phyloP scores from a whole-genome alignment of 768 basidiomycete genomes.

The Tulasnella sp. region DNA sequence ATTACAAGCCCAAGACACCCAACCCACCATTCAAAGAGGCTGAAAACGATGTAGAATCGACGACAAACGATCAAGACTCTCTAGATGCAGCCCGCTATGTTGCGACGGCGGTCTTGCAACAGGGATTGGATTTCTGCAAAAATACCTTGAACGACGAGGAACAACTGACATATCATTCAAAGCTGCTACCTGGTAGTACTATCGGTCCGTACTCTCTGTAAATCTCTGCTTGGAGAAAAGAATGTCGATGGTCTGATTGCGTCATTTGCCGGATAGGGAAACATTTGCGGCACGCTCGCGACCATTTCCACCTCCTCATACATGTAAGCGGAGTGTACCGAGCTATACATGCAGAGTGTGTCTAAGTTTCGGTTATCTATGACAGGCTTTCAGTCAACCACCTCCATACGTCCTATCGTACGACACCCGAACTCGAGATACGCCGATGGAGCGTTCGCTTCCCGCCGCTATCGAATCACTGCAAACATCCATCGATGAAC shows the following conservation, averaged over 20 bases:
- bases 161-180: conserved; percentile 65
- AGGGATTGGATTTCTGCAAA: conserved; percentile 64
- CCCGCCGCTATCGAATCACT: conserved; percentile 56
- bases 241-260: background rate
- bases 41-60: background rate
- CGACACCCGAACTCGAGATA: conserved; percentile 70
- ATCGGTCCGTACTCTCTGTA: conserved; percentile 53
- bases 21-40: background rate
- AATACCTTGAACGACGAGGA: conserved; percentile 61
- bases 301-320: conserved; percentile 54
- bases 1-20: background rate
- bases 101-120: conserved; percentile 61
- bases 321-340: conserved; percentile 17
- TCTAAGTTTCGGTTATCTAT: background rate
- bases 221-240: background rate
- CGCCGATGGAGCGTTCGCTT: conserved; percentile 74
- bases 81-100: conserved; percentile 41
- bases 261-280: conserved; percentile 56
- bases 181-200: conserved; percentile 78
- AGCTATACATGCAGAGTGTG: background rate
- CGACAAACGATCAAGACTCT: conserved; percentile 34
- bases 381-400: conserved; percentile 47
- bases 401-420: conserved; percentile 59
- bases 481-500: conserved; percentile 55
- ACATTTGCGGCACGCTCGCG: conserved; percentile 79